Percentiles rank a stretch among this genome's conserved stretches.
phyloP scores from a whole-genome alignment of 768 basidiomycete genomes.

The Sistotremastrum suecicum region DNA sequence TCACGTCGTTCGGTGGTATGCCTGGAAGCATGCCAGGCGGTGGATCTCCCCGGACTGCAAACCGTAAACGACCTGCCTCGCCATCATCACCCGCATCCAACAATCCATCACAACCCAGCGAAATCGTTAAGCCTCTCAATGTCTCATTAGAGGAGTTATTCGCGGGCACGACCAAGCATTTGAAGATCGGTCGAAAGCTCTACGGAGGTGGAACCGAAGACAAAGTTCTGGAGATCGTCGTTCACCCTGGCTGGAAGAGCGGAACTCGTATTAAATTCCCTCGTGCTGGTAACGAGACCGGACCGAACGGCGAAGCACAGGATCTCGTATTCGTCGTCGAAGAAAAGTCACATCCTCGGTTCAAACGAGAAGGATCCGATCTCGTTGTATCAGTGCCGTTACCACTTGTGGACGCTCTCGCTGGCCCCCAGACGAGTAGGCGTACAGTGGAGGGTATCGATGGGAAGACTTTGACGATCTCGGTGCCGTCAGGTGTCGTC shows the following conservation, averaged over 20 bases:
- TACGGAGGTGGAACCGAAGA: conserved; percentile 69
- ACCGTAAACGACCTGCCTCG: conserved; percentile 15
- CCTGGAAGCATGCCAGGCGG: conserved; percentile 37
- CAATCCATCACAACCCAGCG: conserved; percentile 23
- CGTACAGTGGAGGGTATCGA: conserved; percentile 59
- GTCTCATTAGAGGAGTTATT: conserved; percentile 80
- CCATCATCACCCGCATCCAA: conserved; percentile 17
- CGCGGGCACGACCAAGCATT: conserved; percentile 69
- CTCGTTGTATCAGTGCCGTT: conserved; percentile 46
- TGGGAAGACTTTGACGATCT: conserved; percentile 59
- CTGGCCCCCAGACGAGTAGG: conserved; percentile 38
- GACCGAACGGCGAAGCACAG: conserved; percentile 47
- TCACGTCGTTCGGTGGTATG: conserved; percentile 40
- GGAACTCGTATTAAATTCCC: conserved; percentile 92
- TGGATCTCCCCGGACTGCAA: conserved; percentile 7
- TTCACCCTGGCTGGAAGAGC: conserved; percentile 88
- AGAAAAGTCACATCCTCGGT: conserved; percentile 75
- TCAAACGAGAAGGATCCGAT: conserved; percentile 72
- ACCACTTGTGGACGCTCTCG: conserved; percentile 72
- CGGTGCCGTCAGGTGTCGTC: conserved; percentile 51
- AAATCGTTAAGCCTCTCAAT: conserved; percentile 74
- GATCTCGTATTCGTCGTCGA: conserved; percentile 97
- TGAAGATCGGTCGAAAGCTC: conserved; percentile 70
- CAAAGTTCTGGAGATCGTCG: conserved; percentile 67
- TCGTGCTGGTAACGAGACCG: conserved; percentile 68